Evolutionary conservation across 2,329 filamentous ascomycete genomes (phyloP), one percentile per base, ranked within the genome.

Genomic region (Paecilomyces sp.): DNA sequence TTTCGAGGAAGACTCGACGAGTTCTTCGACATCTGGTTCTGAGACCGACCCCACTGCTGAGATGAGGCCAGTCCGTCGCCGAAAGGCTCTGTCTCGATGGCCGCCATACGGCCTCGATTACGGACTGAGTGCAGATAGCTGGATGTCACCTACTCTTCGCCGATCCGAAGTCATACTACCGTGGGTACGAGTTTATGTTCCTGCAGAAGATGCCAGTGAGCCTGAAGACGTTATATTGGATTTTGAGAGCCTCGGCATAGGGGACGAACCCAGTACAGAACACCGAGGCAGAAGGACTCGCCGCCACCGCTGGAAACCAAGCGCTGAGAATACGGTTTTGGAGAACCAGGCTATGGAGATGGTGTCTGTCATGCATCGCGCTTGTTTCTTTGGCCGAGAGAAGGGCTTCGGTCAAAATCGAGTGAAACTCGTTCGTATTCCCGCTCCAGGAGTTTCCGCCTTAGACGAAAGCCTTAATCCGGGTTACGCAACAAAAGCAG

Each of bases 371-470:
- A 73, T 79, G 75, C 74, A 70, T 4, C 65, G 71, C 31, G 76
- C 76, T 3, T 79, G 77, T 63, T 79, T 79, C 60, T 77, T 72
- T 68, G 76, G 75, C 0, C 68, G 71, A 5, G 75, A 77, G 61
- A 75, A 71, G 54, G 72, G 74, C 0, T 68, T 74, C 58, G 74
- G 67, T 1, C 72, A 78, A 62, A 64, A 71, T 22, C 70, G 67
- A 34, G 76, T 77, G n/a, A 67, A 63, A 3, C 41, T 71, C 30
- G 24, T 51, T n/a, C 47, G 34, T n/a, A 18, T 28, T 15, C 54
- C 54, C 4, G 41, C 36, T 18, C 36, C 18, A 3, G 36, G 13
- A 47, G 6, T 8, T 9, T 47, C 41, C 15, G 3, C 41, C 8
- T 18, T n/a, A 47, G 41, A n/a, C 0, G 41, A 47, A 18, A 18